A percentile compares a stretch with the other conserved stretches of the same genome.
Conservation (phyloP, 805 yeast species). For the Wickerhamomyces subpelliculosus region DNA sequence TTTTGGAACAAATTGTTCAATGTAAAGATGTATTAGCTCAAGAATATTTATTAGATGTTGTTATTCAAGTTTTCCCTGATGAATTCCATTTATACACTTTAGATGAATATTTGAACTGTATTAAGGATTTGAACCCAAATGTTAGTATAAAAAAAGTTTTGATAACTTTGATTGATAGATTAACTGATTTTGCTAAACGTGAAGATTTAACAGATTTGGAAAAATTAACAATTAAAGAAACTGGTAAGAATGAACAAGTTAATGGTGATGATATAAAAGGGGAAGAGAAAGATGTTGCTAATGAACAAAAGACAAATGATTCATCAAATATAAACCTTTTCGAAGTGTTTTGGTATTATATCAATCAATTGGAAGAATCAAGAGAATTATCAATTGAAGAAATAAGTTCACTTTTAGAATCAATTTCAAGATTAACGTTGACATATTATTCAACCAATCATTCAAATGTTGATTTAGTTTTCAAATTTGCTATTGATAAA, state of each 20-base stretch:
- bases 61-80: conserved; percentile 92
- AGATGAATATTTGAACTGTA: conserved; percentile 56
- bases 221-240: conserved; percentile 14
- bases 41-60: conserved; percentile 82
- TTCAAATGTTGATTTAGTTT: conserved; percentile 55
- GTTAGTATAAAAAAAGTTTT: conserved; percentile 65
- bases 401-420: conserved; percentile 54
- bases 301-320: conserved; percentile 5
- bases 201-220: conserved; percentile 22
- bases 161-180: conserved; percentile 64
- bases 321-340: conserved; percentile 37
- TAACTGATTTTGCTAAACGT: conserved; percentile 46
- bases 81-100: conserved; percentile 78
- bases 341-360: conserved; percentile 59
- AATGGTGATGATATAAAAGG: conserved; percentile 2
- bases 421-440: conserved; percentile 58
- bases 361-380: conserved; percentile 43
- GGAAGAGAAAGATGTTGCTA: conserved; percentile 7
- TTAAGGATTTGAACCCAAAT: conserved; percentile 59
- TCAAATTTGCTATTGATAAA: conserved; percentile 41
- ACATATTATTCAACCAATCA: conserved; percentile 58
- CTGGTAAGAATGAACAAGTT: conserved; percentile 5
- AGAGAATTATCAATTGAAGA: conserved; percentile 65
- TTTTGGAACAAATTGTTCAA: conserved; percentile 86
- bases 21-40: conserved; percentile 92